Evolutionary conservation across 2,329 filamentous ascomycete genomes (phyloP).

Genomic region (Hypoxylon sp.): DNA sequence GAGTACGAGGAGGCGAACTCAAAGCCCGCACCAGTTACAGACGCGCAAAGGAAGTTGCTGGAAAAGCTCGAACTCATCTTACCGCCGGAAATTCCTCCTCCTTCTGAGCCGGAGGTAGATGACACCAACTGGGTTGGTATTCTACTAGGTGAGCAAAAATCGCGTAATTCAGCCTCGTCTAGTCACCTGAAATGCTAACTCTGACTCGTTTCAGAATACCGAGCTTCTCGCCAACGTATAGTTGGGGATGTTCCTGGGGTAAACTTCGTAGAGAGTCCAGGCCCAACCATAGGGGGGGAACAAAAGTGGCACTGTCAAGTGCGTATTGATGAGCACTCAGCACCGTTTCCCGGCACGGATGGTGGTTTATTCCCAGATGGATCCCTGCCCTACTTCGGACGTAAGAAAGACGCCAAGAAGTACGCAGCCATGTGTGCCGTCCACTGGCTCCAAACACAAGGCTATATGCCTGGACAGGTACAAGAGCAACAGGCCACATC

Average conservation of each 20-base stretch:
- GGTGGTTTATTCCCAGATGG: slow-evolving; percentile 52
- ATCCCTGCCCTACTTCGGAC: slow-evolving; percentile 57
- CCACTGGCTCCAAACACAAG: slow-evolving; percentile 57
- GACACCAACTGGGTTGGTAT: slow-evolving; percentile 59
- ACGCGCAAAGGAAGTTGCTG: slow-evolving; percentile 59
- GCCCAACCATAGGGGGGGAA: slow-evolving; percentile 21
- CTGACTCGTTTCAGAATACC: slow-evolving; percentile 52
- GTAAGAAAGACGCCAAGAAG: slow-evolving; percentile 69
- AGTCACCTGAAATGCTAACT: slow-evolving; percentile 45
- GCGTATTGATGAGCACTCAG: slow-evolving; percentile 47
- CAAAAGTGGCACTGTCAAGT: slow-evolving; percentile 51
- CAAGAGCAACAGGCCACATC: slow-evolving; percentile 49
- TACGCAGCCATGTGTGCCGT: slow-evolving; percentile 67
- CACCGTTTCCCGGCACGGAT: slow-evolving; percentile 48
- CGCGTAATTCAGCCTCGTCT: slow-evolving; percentile 33
- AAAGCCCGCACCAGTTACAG: slow-evolving; percentile 57
- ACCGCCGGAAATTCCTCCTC: slow-evolving; percentile 24
- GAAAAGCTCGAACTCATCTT: slow-evolving; percentile 56
- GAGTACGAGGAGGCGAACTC: slow-evolving; percentile 53
- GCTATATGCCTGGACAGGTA: slow-evolving; percentile 52
- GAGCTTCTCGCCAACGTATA: slow-evolving; percentile 44
- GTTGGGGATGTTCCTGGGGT: slow-evolving; percentile 24
- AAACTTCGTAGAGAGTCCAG: slow-evolving; percentile 42
- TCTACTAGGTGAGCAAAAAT: slow-evolving; percentile 54
- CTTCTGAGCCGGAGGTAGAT: slow-evolving; percentile 48